Conservation (phyloP, 1,284 basidiomycete genomes). For the Cerrena zonata region DNA sequence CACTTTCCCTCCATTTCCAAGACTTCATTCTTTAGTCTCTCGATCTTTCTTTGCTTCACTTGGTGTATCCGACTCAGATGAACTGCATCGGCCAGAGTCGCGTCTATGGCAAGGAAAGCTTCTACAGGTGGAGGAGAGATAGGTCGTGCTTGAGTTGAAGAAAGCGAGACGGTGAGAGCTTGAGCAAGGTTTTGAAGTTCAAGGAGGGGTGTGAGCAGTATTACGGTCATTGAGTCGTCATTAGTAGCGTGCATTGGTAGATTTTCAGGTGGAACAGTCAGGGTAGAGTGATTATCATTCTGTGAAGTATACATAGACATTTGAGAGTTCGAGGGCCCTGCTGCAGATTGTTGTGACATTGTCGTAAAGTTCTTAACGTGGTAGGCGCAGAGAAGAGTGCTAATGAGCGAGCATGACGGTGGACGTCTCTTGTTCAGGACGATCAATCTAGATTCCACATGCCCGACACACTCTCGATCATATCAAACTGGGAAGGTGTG, state of each 20-base stretch:
- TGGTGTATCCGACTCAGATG: conserved; percentile 67
- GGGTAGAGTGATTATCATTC: background rate
- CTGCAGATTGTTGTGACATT: background rate
- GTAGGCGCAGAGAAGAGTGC: too few relatives aligned
- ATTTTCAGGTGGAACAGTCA: background rate
- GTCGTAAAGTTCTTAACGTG: too few relatives aligned
- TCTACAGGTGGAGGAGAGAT: conserved; percentile 56
- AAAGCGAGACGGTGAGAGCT: conserved; percentile 65
- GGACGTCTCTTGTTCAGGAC: too few relatives aligned
- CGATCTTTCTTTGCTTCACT: conserved; percentile 66
- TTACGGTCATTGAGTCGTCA: conserved; percentile 34
- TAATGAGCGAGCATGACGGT: too few relatives aligned
- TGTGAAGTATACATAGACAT: background rate
- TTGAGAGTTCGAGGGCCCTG: background rate
- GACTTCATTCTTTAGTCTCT: conserved; percentile 62
- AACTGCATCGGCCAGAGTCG: conserved; percentile 55
- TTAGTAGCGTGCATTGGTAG: background rate
- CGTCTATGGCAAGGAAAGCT: conserved; percentile 57
- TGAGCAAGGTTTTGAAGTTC: conserved; percentile 61
- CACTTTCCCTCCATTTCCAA: conserved; percentile 59
- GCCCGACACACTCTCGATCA: too few relatives aligned
- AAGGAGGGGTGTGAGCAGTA: conserved; percentile 59
- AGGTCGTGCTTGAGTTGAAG: conserved; percentile 55
- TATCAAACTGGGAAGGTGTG: too few relatives aligned
- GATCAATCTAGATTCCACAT: too few relatives aligned